Evolutionary conservation across 805 yeast genomes (phyloP), one percentile per base, ranked within the genome.

Genomic region (Kluyveromyces siamensis): DNA sequence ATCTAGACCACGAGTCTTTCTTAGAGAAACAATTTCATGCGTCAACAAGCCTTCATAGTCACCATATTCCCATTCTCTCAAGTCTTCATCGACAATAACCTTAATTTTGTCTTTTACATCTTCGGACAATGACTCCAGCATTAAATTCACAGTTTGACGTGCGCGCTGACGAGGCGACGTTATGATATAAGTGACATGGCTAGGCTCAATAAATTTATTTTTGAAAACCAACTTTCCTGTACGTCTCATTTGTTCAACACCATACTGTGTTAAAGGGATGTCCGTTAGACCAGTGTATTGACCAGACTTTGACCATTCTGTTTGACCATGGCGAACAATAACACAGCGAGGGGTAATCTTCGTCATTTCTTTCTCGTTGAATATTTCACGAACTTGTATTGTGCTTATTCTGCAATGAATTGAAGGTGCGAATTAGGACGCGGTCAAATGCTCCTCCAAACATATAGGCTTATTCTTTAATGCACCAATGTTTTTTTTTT

Each of bases 41-140:
- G 96, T 84, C 49, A 75, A 62, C 55, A 81, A 66, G 6, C 98
- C 98, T 72, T 91, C 98, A 65, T 91, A 91, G 61, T 87, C 93
- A 56, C 98, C 98, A 60, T 91, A 91, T 55, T 87, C 95, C 97
- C 97, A 91, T 68, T 91, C 98, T 57, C 93, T 77, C 45, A 89
- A 67, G 58, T 87, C 89, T 44, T 85, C 80, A 53, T 81, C 83
- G 17, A 74, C 73, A 49, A 71, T 67, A 41, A 75, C 58, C 8
- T 74, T 69, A 44, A 82, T 73, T 7, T 65, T 53, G 9, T 71
- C 53, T 50, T 68, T 72, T 16, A 71, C 67, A 25, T 70, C 71
- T 13, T 69, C 73, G 21, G 73, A 71, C 41, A 81, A 60, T 4
- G 70, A 61, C 49, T 75, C 77, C 40, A 84, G 65, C 16, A 89